Conservation (phyloP, 495 filamentous ascomycete species). For the Penicillium tannophilum region DNA sequence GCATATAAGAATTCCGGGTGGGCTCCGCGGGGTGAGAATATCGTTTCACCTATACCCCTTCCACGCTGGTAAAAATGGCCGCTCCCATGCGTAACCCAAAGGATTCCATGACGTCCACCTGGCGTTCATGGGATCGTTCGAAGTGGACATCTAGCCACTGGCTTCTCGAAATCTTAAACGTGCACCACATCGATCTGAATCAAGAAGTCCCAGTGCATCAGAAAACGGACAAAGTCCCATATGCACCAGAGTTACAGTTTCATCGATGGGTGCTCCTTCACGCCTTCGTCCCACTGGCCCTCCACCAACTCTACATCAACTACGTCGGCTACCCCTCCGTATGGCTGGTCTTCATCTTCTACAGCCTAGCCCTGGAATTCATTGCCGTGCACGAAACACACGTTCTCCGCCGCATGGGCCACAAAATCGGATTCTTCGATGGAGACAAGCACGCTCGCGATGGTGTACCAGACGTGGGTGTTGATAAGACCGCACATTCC, state of each 20-base stretch:
- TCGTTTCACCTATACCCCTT: background rate
- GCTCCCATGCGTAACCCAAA: slow-evolving; percentile 21
- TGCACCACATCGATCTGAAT: slow-evolving; percentile 34
- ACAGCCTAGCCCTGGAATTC: slow-evolving; percentile 38
- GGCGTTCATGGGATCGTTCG: slow-evolving; percentile 35
- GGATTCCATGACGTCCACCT: slow-evolving; percentile 49
- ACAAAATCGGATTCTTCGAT: slow-evolving; percentile 33
- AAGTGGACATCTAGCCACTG: slow-evolving; percentile 40
- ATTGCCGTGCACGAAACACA: slow-evolving; percentile 39
- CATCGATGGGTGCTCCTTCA: slow-evolving; percentile 44
- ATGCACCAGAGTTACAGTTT: slow-evolving; percentile 39
- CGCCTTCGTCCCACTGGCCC: slow-evolving; percentile 34
- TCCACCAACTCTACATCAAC: slow-evolving; percentile 38
- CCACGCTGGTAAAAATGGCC: background rate
- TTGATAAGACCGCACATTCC: slow-evolving; percentile 29
- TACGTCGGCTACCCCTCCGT: slow-evolving; percentile 32
- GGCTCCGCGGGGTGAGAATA: background rate
- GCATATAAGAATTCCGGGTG: background rate
- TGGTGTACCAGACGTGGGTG: slow-evolving; percentile 35
- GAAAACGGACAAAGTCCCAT: slow-evolving; percentile 42
- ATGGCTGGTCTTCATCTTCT: slow-evolving; percentile 38
- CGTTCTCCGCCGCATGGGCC: slow-evolving; percentile 32
- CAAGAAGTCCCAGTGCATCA: slow-evolving; percentile 38
- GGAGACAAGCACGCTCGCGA: slow-evolving; percentile 37
- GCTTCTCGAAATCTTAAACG: slow-evolving; percentile 37